Evolutionary conservation across 805 yeast genomes (phyloP), one percentile per base, ranked within the genome.

Genomic region (Wickerhamomyces alni): DNA sequence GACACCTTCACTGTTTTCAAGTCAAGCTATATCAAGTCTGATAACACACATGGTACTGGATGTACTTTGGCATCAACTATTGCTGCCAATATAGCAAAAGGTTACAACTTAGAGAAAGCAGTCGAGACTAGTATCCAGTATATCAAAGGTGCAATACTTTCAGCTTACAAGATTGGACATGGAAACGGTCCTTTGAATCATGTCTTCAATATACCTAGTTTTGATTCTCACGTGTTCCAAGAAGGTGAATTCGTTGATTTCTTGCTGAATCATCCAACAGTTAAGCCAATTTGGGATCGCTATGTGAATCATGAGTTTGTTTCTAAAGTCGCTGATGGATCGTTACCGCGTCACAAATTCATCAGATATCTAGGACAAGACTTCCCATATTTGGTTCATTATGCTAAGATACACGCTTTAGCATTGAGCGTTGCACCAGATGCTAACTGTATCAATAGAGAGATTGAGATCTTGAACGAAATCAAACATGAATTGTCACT

Each of bases 31-130:
- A 54, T 70, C 3, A 51, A 62, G 7, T 66, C 87, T 0, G 58
- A 61, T 2, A 75, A 81, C 52, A 77, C 86, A 1, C 96, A 88
- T 58, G 96, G 96, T 11, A 86, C 96, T 4, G 96, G 96, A 1
- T 88, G 96, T 60, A 84, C 96, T 0, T 66, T 88, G 37, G 78
- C 94, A 0, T 80, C 95, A 1, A 72, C 95, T 0, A 81, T 88
- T 45, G 80, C 93, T 0, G 78, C 93, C 2, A 77, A 83, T 48
- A 49, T 87, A 19, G 89, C 95, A 3, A 67, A 67, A 27, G 81
- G 80, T 0, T 47, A 54, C 27, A 26, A 64, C 0, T 51, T 85
- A 8, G 46, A 50, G 3, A 67, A 66, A 3, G 66, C 95, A 0
- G 72, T 84, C 8, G 67, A 67, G 8, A 62, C 69, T 17, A 76